phyloP scores from a whole-genome alignment of 441 rosid species.

The Pelargonium cotyledonis region DNA sequence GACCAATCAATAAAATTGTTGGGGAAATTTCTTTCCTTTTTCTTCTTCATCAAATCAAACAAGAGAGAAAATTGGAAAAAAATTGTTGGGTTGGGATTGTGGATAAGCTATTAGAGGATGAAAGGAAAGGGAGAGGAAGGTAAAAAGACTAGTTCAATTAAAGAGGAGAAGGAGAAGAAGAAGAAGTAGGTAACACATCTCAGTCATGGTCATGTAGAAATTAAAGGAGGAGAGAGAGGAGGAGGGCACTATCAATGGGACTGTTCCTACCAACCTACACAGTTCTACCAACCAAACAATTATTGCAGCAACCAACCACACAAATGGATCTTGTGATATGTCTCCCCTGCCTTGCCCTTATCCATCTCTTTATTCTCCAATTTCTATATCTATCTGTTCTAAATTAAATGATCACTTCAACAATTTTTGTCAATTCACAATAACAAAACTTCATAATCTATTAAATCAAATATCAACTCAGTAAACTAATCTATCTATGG shows the following conservation, averaged over 20 bases:
- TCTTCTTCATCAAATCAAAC: constrained; percentile 7
- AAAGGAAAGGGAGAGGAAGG: background rate
- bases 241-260: background rate
- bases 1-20: background rate
- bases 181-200: constrained; percentile 44
- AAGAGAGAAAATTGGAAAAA: constrained; percentile 15
- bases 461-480: no score
- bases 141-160: no score
- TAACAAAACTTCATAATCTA: no score
- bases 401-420: no score
- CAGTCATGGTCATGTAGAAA: constrained; percentile 6
- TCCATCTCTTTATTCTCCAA: background rate
- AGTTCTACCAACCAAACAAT: background rate
- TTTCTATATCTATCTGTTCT: background rate
- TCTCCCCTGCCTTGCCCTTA: background rate
- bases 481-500: no score
- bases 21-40: background rate
- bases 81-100: constrained; percentile 6
- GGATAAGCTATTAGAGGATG: constrained; percentile 57
- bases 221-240: background rate
- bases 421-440: no score
- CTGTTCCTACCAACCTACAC: background rate
- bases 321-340: background rate
- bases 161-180: constrained; percentile 33
- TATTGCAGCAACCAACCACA: background rate